These are phyloP conservation scores for Hamamelis virginiana DNA, from an alignment of 164 flowering plant genomes.

Conservation along the genomic window DNA sequence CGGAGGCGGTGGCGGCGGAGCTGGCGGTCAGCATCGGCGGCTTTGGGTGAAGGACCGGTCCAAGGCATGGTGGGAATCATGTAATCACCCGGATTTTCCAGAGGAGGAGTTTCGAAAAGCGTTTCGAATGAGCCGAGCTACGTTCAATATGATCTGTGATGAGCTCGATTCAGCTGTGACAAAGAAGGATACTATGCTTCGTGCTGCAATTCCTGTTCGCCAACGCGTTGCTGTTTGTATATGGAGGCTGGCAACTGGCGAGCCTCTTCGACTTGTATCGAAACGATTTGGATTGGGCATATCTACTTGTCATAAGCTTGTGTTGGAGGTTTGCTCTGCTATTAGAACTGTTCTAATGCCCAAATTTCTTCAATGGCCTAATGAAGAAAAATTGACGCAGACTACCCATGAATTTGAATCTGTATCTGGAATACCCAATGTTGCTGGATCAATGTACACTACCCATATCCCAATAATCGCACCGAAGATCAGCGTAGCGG, in stretches of 20 bases:
- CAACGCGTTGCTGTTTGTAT: slow-evolving; percentile 87
- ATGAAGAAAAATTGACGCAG: slow-evolving; percentile 20
- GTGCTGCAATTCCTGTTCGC: slow-evolving; percentile 81
- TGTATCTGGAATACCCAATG: slow-evolving; percentile 59
- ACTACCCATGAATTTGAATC: slow-evolving; percentile 44
- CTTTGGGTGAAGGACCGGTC: slow-evolving; percentile 89
- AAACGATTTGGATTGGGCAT: slow-evolving; percentile 81
- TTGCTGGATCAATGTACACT: slow-evolving; percentile 76
- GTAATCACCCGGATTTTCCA: slow-evolving; percentile 62
- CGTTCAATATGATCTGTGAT: slow-evolving; percentile 76
- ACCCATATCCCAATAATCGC: slow-evolving; percentile 83
- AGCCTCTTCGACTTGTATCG: slow-evolving; percentile 75
- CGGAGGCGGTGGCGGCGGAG: background rate
- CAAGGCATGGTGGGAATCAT: slow-evolving; percentile 81
- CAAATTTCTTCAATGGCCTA: slow-evolving; percentile 73
- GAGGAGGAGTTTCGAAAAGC: slow-evolving; percentile 60
- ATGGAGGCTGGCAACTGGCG: slow-evolving; percentile 85
- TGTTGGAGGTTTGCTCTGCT: slow-evolving; percentile 79
- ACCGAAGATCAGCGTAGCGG: slow-evolving; percentile 59
- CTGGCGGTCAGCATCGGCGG: slow-evolving; percentile 45
- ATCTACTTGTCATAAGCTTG: slow-evolving; percentile 86
- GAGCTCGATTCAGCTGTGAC: slow-evolving; percentile 64
- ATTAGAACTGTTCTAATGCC: slow-evolving; percentile 65
- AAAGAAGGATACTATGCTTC: slow-evolving; percentile 79
- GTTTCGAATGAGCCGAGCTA: slow-evolving; percentile 75